These are phyloP conservation scores for Solanum clarkiae DNA, from an alignment of 257 asterid species.

Conservation along the genomic window DNA sequence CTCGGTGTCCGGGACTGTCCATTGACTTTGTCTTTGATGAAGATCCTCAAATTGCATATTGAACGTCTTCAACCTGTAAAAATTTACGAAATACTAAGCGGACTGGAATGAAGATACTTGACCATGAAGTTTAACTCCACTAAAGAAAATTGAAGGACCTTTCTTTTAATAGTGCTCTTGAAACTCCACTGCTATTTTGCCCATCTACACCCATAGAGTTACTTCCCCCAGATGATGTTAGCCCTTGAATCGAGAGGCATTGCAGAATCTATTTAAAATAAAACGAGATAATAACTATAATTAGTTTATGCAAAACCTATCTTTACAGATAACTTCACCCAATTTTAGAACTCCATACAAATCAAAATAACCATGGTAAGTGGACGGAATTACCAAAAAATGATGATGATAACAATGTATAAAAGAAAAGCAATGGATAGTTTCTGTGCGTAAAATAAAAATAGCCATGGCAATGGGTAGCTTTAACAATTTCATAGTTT, in stretches of 20 bases:
- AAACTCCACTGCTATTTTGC: conserved; percentile 88
- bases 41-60: conserved; percentile 91
- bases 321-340: not conserved
- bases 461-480: not conserved
- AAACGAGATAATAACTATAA: not conserved
- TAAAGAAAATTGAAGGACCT: conserved; percentile 29
- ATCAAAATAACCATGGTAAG: not conserved
- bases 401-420: not conserved
- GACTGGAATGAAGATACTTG: not conserved
- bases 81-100: not conserved
- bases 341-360: not conserved
- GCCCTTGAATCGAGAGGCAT: conserved; percentile 74
- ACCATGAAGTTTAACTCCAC: not conserved
- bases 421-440: not conserved
- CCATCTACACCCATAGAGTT: conserved; percentile 68
- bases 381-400: not conserved
- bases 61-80: conserved; percentile 69
- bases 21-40: conserved; percentile 95
- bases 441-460: not conserved
- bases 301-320: not conserved
- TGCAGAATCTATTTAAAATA: conserved; percentile 48
- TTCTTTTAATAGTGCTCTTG: conserved; percentile 82
- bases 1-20: conserved; percentile 98
- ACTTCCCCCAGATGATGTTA: conserved; percentile 88
- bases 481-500: not conserved